Conservation (phyloP, 2,329 filamentous ascomycete genomes). For the Zarea fungicola region DNA sequence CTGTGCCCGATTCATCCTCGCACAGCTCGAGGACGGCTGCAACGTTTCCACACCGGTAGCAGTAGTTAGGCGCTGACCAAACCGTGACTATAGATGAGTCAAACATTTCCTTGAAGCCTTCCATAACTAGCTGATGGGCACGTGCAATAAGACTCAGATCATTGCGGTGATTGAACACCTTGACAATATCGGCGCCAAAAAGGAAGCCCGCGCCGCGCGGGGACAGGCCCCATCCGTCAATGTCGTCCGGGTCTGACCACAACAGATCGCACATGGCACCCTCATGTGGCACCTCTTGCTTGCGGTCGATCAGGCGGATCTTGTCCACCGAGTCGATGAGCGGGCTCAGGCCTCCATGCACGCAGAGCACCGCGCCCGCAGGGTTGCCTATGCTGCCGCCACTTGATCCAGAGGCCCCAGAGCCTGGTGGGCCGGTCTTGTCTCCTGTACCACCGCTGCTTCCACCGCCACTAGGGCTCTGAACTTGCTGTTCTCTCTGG, state of each 20-base stretch:
- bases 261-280: conserved; percentile 98
- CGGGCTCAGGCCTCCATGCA: conserved; percentile 89
- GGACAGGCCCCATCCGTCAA: conserved; percentile 92
- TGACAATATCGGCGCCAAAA: conserved; percentile 93
- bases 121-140: conserved; percentile 97
- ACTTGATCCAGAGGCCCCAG: conserved; percentile 68
- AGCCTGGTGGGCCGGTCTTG: conserved; percentile 67
- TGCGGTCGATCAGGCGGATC: conserved; percentile 88
- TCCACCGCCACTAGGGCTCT: conserved; percentile 23
- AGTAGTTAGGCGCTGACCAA: conserved; percentile 98
- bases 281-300: conserved; percentile 97
- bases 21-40: conserved; percentile 89
- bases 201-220: conserved; percentile 93
- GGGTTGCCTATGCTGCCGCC: conserved; percentile 59
- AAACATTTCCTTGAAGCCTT: conserved; percentile 99
- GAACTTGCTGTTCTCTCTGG: conserved; percentile 20
- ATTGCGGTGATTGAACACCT: conserved; percentile 91
- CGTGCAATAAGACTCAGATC: conserved; percentile 87
- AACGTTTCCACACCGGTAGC: conserved; percentile 92
- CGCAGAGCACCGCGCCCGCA: conserved; percentile 83
- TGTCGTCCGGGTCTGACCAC: conserved; percentile 97
- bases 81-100: conserved; percentile 93
- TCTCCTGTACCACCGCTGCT: conserved; percentile 19
- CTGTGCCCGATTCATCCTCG: conserved; percentile 75
- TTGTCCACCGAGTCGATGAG: conserved; percentile 92